Percentiles rank a stretch among this genome's conserved stretches.
These are phyloP conservation scores for Magnaporthiopsis rhizophila DNA, from an alignment of 2,329 filamentous ascomycete species.

Conservation along the genomic window DNA sequence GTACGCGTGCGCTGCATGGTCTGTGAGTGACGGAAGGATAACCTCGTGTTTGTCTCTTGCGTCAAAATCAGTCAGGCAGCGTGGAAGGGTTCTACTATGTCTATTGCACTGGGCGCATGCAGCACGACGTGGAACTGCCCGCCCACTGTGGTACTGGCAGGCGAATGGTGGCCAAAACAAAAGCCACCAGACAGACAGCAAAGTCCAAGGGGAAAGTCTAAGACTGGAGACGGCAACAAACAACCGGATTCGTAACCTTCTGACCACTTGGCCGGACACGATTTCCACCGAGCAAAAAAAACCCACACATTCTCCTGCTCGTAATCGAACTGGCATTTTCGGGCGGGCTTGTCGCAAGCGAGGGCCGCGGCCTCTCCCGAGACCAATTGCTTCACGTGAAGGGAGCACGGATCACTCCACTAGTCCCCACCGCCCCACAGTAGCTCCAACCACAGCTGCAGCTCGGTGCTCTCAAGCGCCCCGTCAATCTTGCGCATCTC, in stretches of 20 bases:
- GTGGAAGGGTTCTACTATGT: background rate
- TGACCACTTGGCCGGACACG: background rate
- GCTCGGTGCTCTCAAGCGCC: background rate
- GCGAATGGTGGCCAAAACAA: background rate
- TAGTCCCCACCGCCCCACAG: background rate
- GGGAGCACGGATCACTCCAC: too few relatives aligned
- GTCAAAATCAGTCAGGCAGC: background rate
- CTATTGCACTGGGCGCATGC: background rate
- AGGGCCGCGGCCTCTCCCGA: background rate
- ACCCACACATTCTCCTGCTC: background rate
- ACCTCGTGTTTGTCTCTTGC: background rate
- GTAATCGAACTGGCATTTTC: background rate
- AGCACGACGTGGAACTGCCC: too few relatives aligned
- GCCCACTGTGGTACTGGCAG: background rate
- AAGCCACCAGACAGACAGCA: background rate
- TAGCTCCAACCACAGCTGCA: background rate
- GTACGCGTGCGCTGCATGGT: background rate
- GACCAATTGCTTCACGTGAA: background rate
- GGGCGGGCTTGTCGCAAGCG: background rate
- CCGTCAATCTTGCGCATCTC: background rate
- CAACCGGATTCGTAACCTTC: too few relatives aligned
- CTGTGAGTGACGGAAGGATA: background rate
- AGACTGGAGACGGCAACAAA: too few relatives aligned
- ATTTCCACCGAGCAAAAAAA: background rate
- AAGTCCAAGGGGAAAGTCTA: too few relatives aligned